These are phyloP conservation scores for Volvox reticuliferus DNA, from an alignment of 139 green algal species.

Conservation along the genomic window DNA sequence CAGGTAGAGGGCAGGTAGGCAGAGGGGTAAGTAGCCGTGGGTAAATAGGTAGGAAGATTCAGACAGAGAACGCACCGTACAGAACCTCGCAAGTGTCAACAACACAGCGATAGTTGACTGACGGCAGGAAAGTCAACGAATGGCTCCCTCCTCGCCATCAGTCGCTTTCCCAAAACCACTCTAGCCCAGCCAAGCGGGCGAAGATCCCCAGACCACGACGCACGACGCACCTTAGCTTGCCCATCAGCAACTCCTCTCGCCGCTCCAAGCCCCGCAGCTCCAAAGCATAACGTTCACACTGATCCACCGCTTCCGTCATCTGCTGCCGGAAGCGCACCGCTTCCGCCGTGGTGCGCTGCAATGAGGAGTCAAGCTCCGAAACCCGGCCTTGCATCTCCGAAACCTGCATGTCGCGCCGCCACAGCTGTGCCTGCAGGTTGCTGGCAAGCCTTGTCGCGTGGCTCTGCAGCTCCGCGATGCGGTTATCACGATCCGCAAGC, in stretches of 20 bases:
- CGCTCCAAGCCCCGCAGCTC: neutral
- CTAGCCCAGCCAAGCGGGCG: too few relatives aligned
- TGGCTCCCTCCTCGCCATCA: too few relatives aligned
- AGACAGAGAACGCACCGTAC: too few relatives aligned
- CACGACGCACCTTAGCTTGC: neutral
- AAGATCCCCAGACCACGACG: too few relatives aligned
- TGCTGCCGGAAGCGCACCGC: neutral
- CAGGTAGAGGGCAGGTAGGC: too few relatives aligned
- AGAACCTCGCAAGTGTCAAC: too few relatives aligned
- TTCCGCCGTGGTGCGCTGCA: neutral
- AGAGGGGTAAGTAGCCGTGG: too few relatives aligned
- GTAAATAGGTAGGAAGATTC: too few relatives aligned
- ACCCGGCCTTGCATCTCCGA: neutral
- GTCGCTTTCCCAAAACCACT: too few relatives aligned
- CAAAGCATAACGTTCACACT: neutral
- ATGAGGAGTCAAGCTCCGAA: neutral
- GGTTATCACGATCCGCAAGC: neutral
- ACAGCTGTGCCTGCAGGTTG: constrained; percentile 8
- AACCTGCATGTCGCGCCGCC: neutral
- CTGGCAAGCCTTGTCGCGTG: neutral
- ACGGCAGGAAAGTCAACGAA: too few relatives aligned
- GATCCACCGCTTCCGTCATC: neutral
- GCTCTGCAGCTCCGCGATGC: constrained; percentile 24
- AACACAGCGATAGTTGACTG: too few relatives aligned
- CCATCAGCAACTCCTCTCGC: neutral